Conservation (phyloP, 169 alveolate genomes). For the Cryptosporidium sp. region DNA sequence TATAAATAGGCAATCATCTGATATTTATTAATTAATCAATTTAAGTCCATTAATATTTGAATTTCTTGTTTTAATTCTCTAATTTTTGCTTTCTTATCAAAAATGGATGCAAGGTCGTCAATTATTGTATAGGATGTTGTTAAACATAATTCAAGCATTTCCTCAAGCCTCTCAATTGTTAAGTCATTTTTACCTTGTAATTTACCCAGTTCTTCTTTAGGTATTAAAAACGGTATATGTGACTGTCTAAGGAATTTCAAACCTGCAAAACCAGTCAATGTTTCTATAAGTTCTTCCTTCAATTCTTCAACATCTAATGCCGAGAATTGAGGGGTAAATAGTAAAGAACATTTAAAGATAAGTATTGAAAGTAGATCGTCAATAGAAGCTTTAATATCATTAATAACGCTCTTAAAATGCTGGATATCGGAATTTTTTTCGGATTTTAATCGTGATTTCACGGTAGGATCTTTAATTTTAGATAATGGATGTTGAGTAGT, state of each 20-base stretch:
- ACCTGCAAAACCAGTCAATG: not conserved
- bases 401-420: not conserved
- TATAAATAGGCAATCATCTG: not conserved
- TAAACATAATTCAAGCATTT: not conserved
- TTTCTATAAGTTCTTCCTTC: not conserved
- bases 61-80: conserved; percentile 34
- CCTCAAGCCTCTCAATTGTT: not conserved
- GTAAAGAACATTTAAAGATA: not conserved
- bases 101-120: not conserved
- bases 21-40: too few species aligned
- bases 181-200: too few species aligned
- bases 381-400: not conserved
- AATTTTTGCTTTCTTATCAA: not conserved
- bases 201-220: not conserved
- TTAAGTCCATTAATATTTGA: not conserved
- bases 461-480: not conserved
- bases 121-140: not conserved
- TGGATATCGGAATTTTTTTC: not conserved
- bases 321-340: not conserved
- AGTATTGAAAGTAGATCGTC: not conserved
- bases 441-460: not conserved
- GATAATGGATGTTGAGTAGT: not conserved
- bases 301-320: not conserved
- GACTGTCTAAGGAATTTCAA: not conserved
- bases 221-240: not conserved